phyloP scores from a whole-genome alignment of 805 yeast species.

The Kluyveromyces aestuarii region DNA sequence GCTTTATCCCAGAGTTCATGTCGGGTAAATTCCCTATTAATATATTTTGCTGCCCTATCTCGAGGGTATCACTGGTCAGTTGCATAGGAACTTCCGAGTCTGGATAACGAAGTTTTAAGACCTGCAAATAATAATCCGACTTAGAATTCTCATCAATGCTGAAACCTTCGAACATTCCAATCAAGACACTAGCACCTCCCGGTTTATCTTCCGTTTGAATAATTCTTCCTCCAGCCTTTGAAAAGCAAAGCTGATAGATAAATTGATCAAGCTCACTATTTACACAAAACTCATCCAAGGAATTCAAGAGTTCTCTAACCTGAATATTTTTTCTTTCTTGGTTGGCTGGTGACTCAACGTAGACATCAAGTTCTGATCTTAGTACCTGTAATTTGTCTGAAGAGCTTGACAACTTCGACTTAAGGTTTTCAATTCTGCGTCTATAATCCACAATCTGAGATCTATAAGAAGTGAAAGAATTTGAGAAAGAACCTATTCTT shows the following conservation, averaged over 20 bases:
- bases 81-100: conserved; percentile 19
- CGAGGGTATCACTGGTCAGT: conserved; percentile 14
- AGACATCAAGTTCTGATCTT: background rate
- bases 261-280: conserved; percentile 14
- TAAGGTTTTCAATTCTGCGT: conserved; percentile 5
- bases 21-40: conserved; percentile 25
- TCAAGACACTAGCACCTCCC: conserved; percentile 15
- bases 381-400: conserved; percentile 3
- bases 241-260: conserved; percentile 16
- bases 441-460: conserved; percentile 1
- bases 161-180: conserved; percentile 15
- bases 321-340: conserved; percentile 1
- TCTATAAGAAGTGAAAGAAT: background rate
- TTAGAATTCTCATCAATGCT: conserved; percentile 11
- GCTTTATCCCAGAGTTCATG: conserved; percentile 26
- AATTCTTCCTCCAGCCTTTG: conserved; percentile 11
- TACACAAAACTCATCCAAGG: conserved; percentile 4
- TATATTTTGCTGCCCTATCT: conserved; percentile 10
- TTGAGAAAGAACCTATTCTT: background rate
- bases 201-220: conserved; percentile 18
- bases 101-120: conserved; percentile 16
- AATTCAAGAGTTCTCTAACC: background rate
- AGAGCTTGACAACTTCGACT: conserved; percentile 7
- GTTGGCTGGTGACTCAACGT: background rate
- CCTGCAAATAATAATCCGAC: conserved; percentile 12